Percentiles rank a stretch among this genome's conserved stretches.
These are phyloP conservation scores for Phytophthora capsici DNA, from an alignment of 352 stramenopile species.

Conservation along the genomic window DNA sequence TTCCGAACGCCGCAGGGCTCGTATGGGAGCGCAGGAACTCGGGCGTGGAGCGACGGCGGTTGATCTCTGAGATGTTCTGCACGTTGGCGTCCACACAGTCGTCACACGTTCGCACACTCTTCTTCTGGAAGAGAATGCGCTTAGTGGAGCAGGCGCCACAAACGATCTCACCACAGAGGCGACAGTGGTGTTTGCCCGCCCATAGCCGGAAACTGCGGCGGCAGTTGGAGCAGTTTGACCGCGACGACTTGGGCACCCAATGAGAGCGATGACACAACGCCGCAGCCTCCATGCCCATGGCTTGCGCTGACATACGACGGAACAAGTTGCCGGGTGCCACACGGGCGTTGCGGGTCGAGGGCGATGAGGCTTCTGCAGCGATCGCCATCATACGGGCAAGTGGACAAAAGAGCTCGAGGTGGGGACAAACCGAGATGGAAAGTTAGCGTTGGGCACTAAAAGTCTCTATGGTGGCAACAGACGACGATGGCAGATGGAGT, in stretches of 20 bases:
- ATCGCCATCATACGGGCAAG: constrained; percentile 25
- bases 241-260: constrained; percentile 78
- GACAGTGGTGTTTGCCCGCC: constrained; percentile 78
- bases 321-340: constrained; percentile 43
- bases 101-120: constrained; percentile 79
- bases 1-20: constrained; percentile 19
- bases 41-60: constrained; percentile 47
- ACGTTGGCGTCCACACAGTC: constrained; percentile 76
- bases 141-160: constrained; percentile 76
- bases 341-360: constrained; percentile 21
- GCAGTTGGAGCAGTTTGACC: constrained; percentile 71
- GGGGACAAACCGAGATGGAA: constrained; percentile 24
- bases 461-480: constrained; percentile 10
- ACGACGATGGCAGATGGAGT: constrained; percentile 13
- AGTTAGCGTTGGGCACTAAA: constrained; percentile 17
- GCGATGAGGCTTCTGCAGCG: constrained; percentile 10
- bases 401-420: neutral
- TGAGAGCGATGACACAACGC: constrained; percentile 77
- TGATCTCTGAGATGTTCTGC: constrained; percentile 47
- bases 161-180: constrained; percentile 80
- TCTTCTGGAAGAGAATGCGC: constrained; percentile 74
- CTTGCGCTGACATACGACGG: constrained; percentile 63
- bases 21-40: constrained; percentile 37
- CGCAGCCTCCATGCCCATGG: constrained; percentile 70
- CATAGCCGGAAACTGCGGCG: constrained; percentile 65